Evolutionary conservation across 2,329 filamentous ascomycete species (phyloP).

Genomic region (Penicillium capsulatum): DNA sequence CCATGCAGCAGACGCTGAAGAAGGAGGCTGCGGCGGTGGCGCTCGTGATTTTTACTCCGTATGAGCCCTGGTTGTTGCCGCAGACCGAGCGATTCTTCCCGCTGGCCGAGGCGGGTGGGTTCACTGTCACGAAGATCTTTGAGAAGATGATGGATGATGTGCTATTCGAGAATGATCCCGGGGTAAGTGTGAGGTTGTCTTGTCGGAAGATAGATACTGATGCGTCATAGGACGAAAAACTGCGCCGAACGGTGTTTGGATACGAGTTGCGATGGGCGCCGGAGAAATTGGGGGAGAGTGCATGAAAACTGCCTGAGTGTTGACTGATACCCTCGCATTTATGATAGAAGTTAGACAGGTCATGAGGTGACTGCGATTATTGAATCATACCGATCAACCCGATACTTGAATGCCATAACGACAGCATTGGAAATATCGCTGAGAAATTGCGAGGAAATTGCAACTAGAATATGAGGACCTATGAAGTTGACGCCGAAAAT

Average conservation of each 20-base stretch:
- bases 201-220: no score
- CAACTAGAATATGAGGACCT: no score
- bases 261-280: conserved; percentile 65
- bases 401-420: not conserved
- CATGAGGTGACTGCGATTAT: not conserved
- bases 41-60: conserved; percentile 90
- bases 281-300: conserved; percentile 22
- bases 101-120: conserved; percentile 63
- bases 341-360: conserved; percentile 1
- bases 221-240: conserved; percentile 60
- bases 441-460: no score
- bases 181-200: conserved; percentile 51
- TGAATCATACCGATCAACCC: conserved; percentile 8
- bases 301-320: conserved; percentile 9
- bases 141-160: conserved; percentile 79
- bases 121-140: conserved; percentile 72
- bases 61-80: conserved; percentile 82
- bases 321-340: conserved; percentile 13
- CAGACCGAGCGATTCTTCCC: conserved; percentile 87
- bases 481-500: no score
- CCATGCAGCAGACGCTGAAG: conserved; percentile 64
- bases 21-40: conserved; percentile 56
- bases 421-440: no score
- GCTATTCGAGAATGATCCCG: conserved; percentile 84
- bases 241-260: conserved; percentile 77